These are phyloP conservation scores for Croton laevigatus DNA, from an alignment of 441 rosid species.

Conservation along the genomic window DNA sequence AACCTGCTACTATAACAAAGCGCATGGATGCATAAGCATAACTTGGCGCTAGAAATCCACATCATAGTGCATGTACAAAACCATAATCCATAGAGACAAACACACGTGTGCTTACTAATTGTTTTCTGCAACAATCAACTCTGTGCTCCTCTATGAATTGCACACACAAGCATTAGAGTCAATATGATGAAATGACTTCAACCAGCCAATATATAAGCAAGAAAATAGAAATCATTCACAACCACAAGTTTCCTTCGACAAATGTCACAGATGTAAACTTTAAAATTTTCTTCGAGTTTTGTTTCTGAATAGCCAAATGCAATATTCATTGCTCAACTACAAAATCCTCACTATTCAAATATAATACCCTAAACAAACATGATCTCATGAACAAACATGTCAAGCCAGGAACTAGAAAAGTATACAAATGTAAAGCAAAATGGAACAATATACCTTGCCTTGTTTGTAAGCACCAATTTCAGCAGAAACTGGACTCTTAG, in stretches of 20 bases:
- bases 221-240: neutral
- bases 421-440: neutral
- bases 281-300: neutral
- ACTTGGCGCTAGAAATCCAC: neutral
- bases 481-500: slow-evolving; percentile 53
- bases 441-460: slow-evolving; percentile 56
- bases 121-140: neutral
- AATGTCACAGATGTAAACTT: neutral
- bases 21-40: neutral
- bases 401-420: neutral
- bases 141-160: neutral
- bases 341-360: neutral
- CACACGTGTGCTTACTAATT: too few species aligned
- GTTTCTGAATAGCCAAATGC: neutral
- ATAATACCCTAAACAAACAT: neutral
- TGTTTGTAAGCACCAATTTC: slow-evolving; percentile 72
- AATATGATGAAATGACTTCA: neutral
- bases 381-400: neutral
- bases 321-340: neutral
- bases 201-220: neutral
- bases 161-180: neutral
- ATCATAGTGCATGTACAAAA: neutral
- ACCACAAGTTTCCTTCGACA: neutral
- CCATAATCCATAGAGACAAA: neutral
- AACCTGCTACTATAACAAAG: neutral